Conservation (phyloP, 2,329 filamentous ascomycete genomes). For the Emmonsia crescens region DNA sequence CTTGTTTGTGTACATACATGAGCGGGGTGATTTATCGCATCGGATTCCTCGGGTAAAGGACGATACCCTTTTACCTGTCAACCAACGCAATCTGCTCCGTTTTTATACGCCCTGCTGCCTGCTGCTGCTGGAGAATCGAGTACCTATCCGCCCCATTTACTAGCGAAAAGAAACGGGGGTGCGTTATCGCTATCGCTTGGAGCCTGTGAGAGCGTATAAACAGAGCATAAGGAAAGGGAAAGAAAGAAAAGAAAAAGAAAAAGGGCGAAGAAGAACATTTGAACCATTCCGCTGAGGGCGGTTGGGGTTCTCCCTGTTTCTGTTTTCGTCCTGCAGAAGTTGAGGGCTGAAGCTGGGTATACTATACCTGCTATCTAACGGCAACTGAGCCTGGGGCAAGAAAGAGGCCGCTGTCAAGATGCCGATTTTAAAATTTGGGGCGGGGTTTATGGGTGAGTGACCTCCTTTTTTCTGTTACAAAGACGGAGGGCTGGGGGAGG, state of each 20-base stretch:
- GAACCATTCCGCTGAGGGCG: background rate
- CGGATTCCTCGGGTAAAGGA: no score
- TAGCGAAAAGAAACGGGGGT: background rate
- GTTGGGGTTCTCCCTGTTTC: background rate
- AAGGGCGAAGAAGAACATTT: background rate
- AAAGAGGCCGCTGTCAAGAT: slow-evolving; percentile 10
- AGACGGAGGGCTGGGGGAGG: background rate
- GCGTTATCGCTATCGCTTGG: background rate
- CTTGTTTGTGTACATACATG: no score
- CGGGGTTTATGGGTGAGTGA: slow-evolving; percentile 23
- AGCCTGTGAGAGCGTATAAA: background rate
- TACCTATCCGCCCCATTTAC: no score
- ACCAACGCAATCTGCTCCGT: no score
- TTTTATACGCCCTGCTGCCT: no score
- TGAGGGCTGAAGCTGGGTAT: background rate
- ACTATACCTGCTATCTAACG: background rate
- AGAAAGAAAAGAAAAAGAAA: background rate
- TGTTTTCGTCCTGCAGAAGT: background rate
- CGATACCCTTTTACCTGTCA: no score
- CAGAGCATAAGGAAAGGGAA: background rate
- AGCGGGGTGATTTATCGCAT: no score
- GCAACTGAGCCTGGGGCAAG: background rate
- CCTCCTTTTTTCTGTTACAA: background rate
- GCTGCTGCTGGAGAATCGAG: no score
- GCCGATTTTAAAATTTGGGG: slow-evolving; percentile 20